Percentiles rank a stretch among this genome's conserved stretches.
phyloP scores from a whole-genome alignment of 1,139 yeast genomes.

The Pneumocystis jirovecii region DNA sequence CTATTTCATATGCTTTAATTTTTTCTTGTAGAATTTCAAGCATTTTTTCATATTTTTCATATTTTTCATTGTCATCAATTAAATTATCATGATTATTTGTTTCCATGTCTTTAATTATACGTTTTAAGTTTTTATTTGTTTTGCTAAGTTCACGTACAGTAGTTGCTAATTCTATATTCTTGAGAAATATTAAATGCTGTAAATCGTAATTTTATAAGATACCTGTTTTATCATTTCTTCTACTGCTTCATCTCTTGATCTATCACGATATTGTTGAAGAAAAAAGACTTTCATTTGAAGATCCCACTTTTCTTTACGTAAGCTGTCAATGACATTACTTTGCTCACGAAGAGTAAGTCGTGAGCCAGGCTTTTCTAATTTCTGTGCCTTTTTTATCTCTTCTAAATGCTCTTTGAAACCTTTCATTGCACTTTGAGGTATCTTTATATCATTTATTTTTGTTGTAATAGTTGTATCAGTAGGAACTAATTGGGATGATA shows the following conservation, averaged over 20 bases:
- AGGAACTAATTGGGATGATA: constrained; percentile 1
- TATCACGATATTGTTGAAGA: constrained; percentile 3
- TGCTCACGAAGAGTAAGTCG: constrained; percentile 16
- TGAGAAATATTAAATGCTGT: not conserved
- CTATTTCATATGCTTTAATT: not conserved
- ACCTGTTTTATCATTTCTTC: not conserved
- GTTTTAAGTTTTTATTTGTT: not conserved
- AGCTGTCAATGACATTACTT: constrained; percentile 15
- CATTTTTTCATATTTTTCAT: not conserved
- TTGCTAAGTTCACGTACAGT: not conserved
- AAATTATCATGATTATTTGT: not conserved
- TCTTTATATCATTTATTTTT: constrained; percentile 4
- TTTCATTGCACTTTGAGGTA: constrained; percentile 6
- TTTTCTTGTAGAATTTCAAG: not conserved
- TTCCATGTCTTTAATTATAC: not conserved
- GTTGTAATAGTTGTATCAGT: constrained; percentile 2
- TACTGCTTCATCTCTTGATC: not conserved
- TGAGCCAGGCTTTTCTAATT: constrained; percentile 1
- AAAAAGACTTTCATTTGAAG: constrained; percentile 15
- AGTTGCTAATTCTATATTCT: not conserved
- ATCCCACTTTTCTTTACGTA: constrained; percentile 17
- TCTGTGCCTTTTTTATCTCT: not conserved
- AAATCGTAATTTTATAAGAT: not conserved
- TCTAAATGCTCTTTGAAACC: not conserved
- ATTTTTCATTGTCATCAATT: not conserved